Conservation (phyloP, 768 basidiomycete species). For the Crassisporium funariophilum region DNA sequence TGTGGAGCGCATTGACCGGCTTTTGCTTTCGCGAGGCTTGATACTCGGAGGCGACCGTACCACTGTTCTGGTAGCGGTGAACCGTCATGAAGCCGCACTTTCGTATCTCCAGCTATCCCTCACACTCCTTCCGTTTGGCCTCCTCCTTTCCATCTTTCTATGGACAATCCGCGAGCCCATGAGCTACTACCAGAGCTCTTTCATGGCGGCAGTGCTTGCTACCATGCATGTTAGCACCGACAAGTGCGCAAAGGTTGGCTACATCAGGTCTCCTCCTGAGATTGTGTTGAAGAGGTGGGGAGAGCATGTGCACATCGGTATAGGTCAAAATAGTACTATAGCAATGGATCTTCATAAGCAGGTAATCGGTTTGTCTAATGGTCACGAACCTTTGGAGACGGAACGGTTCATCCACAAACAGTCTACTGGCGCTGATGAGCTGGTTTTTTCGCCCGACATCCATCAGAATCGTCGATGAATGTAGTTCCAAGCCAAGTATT, state of each 20-base stretch:
- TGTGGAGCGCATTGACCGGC: constrained; percentile 9
- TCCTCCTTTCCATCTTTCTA: constrained; percentile 4
- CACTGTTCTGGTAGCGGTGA: constrained; percentile 10
- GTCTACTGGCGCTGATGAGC: too few species aligned
- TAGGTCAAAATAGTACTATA: too few species aligned
- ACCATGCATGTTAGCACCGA: constrained; percentile 13
- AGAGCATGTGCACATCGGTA: too few species aligned
- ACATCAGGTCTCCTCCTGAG: constrained; percentile 5
- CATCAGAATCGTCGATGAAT: too few species aligned
- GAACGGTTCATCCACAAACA: too few species aligned
- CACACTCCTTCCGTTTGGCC: constrained; percentile 10
- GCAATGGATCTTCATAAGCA: too few species aligned
- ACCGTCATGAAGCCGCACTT: constrained; percentile 16
- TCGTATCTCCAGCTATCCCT: constrained; percentile 21
- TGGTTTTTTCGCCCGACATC: too few species aligned
- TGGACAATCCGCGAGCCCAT: constrained; percentile 12
- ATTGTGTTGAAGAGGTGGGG: not conserved
- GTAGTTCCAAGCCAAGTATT: too few species aligned
- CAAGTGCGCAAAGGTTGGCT: constrained; percentile 1
- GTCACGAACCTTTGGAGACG: too few species aligned
- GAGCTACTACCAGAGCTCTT: constrained; percentile 20
- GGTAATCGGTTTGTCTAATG: too few species aligned
- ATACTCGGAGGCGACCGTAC: constrained; percentile 15
- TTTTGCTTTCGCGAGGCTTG: constrained; percentile 16
- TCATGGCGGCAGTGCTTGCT: constrained; percentile 14